phyloP scores from a whole-genome alignment of 176 grass and related monocot genomes.

The Oryza longistaminata region DNA sequence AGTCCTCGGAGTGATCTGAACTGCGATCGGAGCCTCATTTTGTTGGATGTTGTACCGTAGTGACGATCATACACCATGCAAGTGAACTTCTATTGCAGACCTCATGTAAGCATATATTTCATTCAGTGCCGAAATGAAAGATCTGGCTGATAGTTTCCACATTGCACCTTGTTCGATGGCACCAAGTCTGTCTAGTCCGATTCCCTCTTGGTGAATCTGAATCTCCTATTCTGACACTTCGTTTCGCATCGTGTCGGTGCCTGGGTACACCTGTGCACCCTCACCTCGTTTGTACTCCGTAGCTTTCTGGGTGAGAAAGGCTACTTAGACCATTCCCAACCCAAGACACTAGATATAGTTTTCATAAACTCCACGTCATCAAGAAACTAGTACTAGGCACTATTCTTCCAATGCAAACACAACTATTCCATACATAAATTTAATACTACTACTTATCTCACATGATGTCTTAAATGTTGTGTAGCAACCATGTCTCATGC shows the following conservation, averaged over 20 bases:
- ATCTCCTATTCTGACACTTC: neutral
- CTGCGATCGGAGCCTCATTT: neutral
- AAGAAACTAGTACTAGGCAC: no score
- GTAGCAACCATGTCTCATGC: no score
- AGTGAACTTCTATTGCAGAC: neutral
- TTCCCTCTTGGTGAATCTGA: neutral
- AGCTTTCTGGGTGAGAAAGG: no score
- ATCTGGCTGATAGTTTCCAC: neutral
- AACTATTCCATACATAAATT: no score
- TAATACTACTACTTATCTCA: no score
- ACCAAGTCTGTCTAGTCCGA: neutral
- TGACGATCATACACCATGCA: neutral
- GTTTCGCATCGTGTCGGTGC: neutral
- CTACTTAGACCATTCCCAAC: no score
- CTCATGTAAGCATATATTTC: neutral
- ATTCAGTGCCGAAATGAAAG: neutral
- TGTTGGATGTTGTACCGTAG: neutral
- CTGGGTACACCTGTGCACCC: neutral
- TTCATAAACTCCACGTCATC: no score
- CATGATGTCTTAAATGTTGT: no score
- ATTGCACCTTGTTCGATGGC: neutral
- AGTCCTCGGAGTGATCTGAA: constrained; percentile 22
- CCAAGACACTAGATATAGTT: no score
- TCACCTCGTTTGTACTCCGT: no score
- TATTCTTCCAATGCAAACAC: no score